Conservation (phyloP, 768 basidiomycete species). For the Boletus rubroflammeus region DNA sequence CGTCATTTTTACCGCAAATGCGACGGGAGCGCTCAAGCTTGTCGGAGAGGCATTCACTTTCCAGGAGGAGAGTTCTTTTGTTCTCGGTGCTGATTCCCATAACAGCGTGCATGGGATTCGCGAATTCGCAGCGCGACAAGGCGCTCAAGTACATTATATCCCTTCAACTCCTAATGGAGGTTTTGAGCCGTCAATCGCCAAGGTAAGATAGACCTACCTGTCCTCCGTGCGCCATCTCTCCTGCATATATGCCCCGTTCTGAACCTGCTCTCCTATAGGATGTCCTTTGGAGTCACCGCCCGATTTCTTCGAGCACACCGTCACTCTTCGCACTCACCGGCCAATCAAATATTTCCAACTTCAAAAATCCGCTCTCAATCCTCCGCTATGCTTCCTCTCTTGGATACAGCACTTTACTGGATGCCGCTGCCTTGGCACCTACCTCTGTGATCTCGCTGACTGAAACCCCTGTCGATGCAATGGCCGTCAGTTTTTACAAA, state of each 20-base stretch:
- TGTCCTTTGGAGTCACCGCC: constrained; percentile 48
- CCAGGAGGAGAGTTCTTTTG: constrained; percentile 48
- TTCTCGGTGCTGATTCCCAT: constrained; percentile 76
- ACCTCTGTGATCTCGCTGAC: constrained; percentile 65
- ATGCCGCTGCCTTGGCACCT: constrained; percentile 78
- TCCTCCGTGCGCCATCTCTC: neutral
- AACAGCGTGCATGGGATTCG: constrained; percentile 84
- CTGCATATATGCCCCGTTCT: constrained; percentile 20
- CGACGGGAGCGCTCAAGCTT: constrained; percentile 75
- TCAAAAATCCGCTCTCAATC: constrained; percentile 65
- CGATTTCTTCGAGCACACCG: constrained; percentile 36
- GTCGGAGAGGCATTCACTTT: constrained; percentile 82
- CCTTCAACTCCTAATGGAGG: constrained; percentile 62
- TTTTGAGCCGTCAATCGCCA: constrained; percentile 52
- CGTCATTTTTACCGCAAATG: constrained; percentile 80
- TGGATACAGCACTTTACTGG: constrained; percentile 74
- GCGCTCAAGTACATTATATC: constrained; percentile 61
- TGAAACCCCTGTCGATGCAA: constrained; percentile 70
- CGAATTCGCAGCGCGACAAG: constrained; percentile 57
- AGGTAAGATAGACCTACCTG: constrained; percentile 41
- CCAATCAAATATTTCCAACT: constrained; percentile 79
- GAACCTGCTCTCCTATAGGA: constrained; percentile 38
- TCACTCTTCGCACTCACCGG: constrained; percentile 74
- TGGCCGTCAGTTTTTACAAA: constrained; percentile 84
- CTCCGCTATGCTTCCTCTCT: constrained; percentile 60